Base-by-base conservation (phyloP, 495 filamentous ascomycete species). In the Cercophora scortea region DNA sequence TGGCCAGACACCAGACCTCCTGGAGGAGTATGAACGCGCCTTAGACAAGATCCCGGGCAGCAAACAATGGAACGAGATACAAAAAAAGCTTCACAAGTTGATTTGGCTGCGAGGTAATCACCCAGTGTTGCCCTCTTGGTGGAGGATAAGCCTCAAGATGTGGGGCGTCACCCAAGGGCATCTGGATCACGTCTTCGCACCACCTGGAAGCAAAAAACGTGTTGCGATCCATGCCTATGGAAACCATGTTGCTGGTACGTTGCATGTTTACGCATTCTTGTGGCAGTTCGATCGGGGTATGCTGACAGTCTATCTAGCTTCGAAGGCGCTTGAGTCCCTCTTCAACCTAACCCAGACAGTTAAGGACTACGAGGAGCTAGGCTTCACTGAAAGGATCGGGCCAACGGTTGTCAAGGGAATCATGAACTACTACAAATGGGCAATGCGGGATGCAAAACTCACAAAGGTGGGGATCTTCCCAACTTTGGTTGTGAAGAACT, bases 71-170 rank as follows among this genome's bases (percentile, higher is more conserved):
- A 66, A 62, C 39, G 35, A 32, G 6, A 57, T 62, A 11, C 63
- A 68, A 40, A 51, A 19, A 8, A 61, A 59, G 33, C 41, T 68
- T 1, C 63, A 68, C 47, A 58, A 58, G 43, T 53, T 68, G 18
- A 51, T 62, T 32, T 64, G 54, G 44, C 52, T 68, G 54, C 59
- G 61, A 45, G 65, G 65, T 6, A 47, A 55, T 8, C 63, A 66
- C 38, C 65, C 65, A 7, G 57, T 68, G 56, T 51, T 68, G 19
- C 63, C 63, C n/a, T 62, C 65, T 8, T 57, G 49, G 32, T 66
- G 63, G 65, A 44, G 54, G 42, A 19, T 61, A 35, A 51, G 51
- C 43, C 61, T 59, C 54, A 60, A 45, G 55, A 66, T 64, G 59
- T 68, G 63, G 63, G 63, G 63, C 0, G 32, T 68, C 42, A 57